Base-by-base conservation (phyloP, 75 land plant genomes). In the Ceratopteris richardii region DNA sequence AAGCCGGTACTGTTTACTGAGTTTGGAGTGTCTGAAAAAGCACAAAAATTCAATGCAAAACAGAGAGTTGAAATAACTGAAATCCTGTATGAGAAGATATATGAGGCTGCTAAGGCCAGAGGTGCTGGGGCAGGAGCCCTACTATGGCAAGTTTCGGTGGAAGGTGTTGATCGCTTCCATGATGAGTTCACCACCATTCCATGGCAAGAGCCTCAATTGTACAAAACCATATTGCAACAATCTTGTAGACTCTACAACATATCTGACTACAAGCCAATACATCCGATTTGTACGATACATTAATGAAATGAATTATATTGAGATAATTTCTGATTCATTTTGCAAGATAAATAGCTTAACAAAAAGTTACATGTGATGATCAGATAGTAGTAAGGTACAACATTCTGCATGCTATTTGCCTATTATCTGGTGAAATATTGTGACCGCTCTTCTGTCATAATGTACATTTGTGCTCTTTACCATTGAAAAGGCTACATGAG, bases 1-100 rank as follows among this genome's bases (percentile, higher is more conserved):
- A 93, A 86, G 64, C 98, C 98, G 10, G 77, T 93, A 10, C 65
- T 90, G 28, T 74, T 93, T 67, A 83, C 96, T 9, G 98, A 93
- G 66, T 89, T 85, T 54, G 98, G 98, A 13, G 51, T 83, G 44
- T 82, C 93, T 13, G 72, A 68, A 29, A 54, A 54, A 27, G 66
- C 51, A 55, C 56, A 81, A 20, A 72, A 73, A 48, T 89, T 72
- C 56, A 30, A 71, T 3, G 71, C 54, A 25, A 44, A 54, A 21
- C 69, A 86, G 54, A 56, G 98, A 30, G 76, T 81, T 16, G 48
- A 43, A 14, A 67, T 85, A 25, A 68, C 66, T 60, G 68, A 75
- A 63, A 42, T 58, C 1, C 57, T 86, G 41, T 73, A 70, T 25
- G 81, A 83, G 37, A 61, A 65, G 17, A 56, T 86, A 1, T 79